A percentile compares a stretch with the other conserved stretches of the same genome.
Conservation (phyloP, 768 basidiomycete genomes). For the Agaricus blazei region DNA sequence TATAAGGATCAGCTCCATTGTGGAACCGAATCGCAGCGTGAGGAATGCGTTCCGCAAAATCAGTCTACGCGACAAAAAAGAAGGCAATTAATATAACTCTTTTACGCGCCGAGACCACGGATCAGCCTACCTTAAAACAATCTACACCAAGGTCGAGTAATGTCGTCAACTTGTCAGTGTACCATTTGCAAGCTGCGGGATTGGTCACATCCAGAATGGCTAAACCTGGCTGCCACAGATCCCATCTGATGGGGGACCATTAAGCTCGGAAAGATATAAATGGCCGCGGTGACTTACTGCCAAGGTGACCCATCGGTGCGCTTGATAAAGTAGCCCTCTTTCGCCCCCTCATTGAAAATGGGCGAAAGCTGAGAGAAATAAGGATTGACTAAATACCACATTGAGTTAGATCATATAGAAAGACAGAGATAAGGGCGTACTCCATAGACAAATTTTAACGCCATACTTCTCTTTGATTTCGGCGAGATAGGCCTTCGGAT, state of each 20-base stretch:
- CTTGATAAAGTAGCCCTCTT: conserved; percentile 69
- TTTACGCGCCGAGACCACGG: background rate
- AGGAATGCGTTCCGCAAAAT: conserved; percentile 76
- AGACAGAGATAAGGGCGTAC: conserved; percentile 24
- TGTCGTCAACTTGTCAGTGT: conserved; percentile 38
- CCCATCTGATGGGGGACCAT: conserved; percentile 16
- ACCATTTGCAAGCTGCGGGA: conserved; percentile 54
- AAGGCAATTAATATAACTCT: background rate
- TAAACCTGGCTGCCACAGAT: conserved; percentile 31
- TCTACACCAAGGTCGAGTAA: conserved; percentile 54
- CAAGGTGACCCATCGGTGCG: conserved; percentile 61
- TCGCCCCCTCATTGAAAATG: conserved; percentile 62
- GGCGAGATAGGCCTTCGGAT: conserved; percentile 58
- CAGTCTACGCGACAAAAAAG: conserved; percentile 38
- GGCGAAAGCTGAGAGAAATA: conserved; percentile 68
- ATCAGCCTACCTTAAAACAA: conserved; percentile 46
- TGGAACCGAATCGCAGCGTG: conserved; percentile 58
- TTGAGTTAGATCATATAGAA: background rate
- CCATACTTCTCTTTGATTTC: conserved; percentile 58
- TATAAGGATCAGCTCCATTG: conserved; percentile 63
- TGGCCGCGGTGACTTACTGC: conserved; percentile 41
- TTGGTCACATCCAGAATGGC: conserved; percentile 61
- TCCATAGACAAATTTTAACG: conserved; percentile 74
- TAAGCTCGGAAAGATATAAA: background rate
- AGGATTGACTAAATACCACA: conserved; percentile 49